Conservation (phyloP, 176 grass and related monocot species). For the Musa acuminata region DNA sequence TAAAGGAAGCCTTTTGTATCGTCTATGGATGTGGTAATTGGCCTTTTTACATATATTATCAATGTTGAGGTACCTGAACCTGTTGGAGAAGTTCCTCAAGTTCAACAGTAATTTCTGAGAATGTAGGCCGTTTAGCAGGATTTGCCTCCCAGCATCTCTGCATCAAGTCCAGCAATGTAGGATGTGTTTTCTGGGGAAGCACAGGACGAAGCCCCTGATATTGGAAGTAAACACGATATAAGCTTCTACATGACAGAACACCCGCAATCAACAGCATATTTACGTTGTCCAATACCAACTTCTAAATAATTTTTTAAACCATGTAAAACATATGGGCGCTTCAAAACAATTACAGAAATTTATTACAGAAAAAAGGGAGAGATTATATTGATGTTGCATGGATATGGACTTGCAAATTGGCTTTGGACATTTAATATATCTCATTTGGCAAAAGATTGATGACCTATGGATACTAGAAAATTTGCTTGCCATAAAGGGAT, state of each 20-base stretch:
- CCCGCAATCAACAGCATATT: neutral
- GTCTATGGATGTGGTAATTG: too few species aligned
- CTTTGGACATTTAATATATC: too few species aligned
- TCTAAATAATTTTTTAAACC: neutral
- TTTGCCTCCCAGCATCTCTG: constrained; percentile 46
- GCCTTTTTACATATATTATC: neutral
- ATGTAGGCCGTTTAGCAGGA: constrained; percentile 54
- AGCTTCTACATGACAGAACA: neutral
- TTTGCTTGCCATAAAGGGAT: too few species aligned
- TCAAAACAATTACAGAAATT: too few species aligned
- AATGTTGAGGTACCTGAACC: constrained; percentile 36
- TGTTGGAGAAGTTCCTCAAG: constrained; percentile 43
- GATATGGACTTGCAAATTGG: too few species aligned
- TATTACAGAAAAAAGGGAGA: too few species aligned
- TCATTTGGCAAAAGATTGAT: too few species aligned
- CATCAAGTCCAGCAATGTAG: constrained; percentile 49
- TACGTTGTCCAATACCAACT: neutral
- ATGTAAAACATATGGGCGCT: too few species aligned
- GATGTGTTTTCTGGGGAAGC: constrained; percentile 53
- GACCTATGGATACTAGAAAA: too few species aligned
- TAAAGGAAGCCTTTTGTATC: too few species aligned
- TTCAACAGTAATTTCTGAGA: constrained; percentile 45
- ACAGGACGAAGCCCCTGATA: constrained; percentile 67
- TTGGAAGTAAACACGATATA: constrained; percentile 12
- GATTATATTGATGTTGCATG: too few species aligned